Percentiles rank a stretch among this genome's conserved stretches.
phyloP scores from a whole-genome alignment of 2,329 filamentous ascomycete species.

The Ophiostoma australiae region DNA sequence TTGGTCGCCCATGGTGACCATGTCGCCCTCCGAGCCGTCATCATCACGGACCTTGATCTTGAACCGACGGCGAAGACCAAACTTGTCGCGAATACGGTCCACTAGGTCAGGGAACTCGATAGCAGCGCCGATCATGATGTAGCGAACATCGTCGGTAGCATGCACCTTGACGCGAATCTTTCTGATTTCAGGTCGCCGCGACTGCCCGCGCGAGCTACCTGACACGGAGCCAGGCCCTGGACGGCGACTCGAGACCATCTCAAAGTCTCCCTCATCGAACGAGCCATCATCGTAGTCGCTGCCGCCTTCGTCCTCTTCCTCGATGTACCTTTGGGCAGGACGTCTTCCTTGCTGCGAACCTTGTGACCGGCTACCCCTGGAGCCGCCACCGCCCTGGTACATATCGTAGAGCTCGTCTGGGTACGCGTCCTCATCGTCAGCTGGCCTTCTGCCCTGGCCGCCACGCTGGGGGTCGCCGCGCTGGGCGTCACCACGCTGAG shows the following conservation, averaged over 20 bases:
- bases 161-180: constrained; percentile 92
- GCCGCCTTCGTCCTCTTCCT: constrained; percentile 69
- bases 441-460: constrained; percentile 35
- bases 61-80: constrained; percentile 69
- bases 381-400: constrained; percentile 44
- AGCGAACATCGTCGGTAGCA: constrained; percentile 74
- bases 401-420: constrained; percentile 66
- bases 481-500: constrained; percentile 41
- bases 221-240: constrained; percentile 44
- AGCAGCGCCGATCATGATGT: constrained; percentile 74
- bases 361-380: constrained; percentile 40
- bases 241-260: constrained; percentile 62
- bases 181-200: constrained; percentile 60
- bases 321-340: constrained; percentile 59
- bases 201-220: constrained; percentile 49
- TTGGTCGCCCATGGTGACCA: constrained; percentile 96
- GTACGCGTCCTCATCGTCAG: constrained; percentile 59
- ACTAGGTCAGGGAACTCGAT: constrained; percentile 74
- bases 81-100: constrained; percentile 79
- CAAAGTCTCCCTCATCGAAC: constrained; percentile 72
- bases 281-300: constrained; percentile 66
- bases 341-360: constrained; percentile 31
- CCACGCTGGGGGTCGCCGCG: constrained; percentile 44
- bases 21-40: constrained; percentile 66
- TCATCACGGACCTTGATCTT: constrained; percentile 89